Conservation (phyloP, 2,329 filamentous ascomycete genomes). For the Neofusicoccum laricinum region DNA sequence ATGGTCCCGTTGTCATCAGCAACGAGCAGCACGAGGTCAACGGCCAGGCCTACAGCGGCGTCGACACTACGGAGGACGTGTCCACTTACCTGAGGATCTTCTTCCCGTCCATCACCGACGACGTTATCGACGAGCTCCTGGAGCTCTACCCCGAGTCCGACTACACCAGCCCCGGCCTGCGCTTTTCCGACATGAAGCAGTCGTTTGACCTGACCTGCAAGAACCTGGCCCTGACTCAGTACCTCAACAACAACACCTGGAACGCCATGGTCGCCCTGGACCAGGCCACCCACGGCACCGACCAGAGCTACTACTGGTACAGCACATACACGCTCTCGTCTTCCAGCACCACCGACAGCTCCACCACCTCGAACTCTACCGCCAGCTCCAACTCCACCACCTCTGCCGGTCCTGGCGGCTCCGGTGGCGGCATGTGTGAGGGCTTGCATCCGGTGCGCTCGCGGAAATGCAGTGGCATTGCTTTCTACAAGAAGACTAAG, state of each 20-base stretch:
- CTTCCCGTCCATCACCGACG: conserved; percentile 36
- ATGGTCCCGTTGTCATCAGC: conserved; percentile 33
- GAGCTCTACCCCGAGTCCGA: conserved; percentile 32
- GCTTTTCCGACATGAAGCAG: conserved; percentile 38
- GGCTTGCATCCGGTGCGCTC: too few relatives aligned
- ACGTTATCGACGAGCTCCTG: conserved; percentile 29
- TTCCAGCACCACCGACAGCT: neutral
- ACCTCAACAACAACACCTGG: conserved; percentile 37
- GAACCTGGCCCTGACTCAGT: conserved; percentile 34
- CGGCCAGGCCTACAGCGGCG: conserved; percentile 26
- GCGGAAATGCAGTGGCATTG: too few relatives aligned
- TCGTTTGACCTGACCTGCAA: conserved; percentile 34
- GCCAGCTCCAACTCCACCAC: conserved; percentile 21
- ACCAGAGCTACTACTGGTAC: conserved; percentile 36
- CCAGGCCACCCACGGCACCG: conserved; percentile 34
- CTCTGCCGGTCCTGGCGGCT: neutral
- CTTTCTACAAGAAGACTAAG: too few relatives aligned
- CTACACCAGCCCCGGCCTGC: conserved; percentile 34
- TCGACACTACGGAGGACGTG: conserved; percentile 34
- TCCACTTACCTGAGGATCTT: conserved; percentile 29
- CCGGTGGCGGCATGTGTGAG: neutral
- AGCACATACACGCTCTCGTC: conserved; percentile 18
- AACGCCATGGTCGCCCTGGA: conserved; percentile 34
- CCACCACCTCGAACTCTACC: neutral
- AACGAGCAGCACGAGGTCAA: conserved; percentile 38